These are phyloP conservation scores for Rhododendron simsii DNA, from an alignment of 148 eudicot genomes.

Conservation along the genomic window DNA sequence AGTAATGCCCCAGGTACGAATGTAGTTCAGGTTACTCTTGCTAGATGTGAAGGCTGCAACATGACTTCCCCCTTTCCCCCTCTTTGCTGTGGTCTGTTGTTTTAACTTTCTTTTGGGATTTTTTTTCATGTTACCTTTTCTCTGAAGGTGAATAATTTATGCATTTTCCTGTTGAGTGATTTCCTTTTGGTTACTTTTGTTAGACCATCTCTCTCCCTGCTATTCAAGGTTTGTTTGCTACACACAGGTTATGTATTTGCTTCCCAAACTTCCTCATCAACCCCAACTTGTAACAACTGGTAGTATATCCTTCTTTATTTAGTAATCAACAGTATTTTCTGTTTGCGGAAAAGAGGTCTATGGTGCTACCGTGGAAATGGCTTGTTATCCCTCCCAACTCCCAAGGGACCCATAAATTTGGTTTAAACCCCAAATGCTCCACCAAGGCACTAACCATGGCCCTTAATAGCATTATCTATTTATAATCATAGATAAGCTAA, in stretches of 20 bases:
- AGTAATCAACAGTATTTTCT: not conserved
- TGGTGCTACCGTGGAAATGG: not conserved
- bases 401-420: not conserved
- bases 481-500: not conserved
- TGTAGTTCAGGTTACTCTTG: conserved; percentile 1
- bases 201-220: conserved; percentile 8
- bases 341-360: not conserved
- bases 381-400: not conserved
- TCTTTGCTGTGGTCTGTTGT: not conserved
- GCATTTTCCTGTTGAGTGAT: not conserved
- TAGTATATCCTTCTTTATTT: conserved; percentile 18
- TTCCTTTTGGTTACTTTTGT: not conserved
- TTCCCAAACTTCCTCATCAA: conserved; percentile 90
- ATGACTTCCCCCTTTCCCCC: not conserved
- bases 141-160: not conserved
- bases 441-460: not conserved
- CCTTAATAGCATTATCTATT: not conserved
- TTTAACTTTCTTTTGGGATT: conserved; percentile 2
- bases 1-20: conserved; percentile 89
- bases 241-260: conserved; percentile 73
- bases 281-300: conserved; percentile 92
- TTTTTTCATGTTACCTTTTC: not conserved
- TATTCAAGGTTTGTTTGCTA: conserved; percentile 1
- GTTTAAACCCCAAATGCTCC: not conserved
- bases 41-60: not conserved